Evolutionary conservation across 345 rosid species (phyloP).

Genomic region (Anastatica hierochuntica): DNA sequence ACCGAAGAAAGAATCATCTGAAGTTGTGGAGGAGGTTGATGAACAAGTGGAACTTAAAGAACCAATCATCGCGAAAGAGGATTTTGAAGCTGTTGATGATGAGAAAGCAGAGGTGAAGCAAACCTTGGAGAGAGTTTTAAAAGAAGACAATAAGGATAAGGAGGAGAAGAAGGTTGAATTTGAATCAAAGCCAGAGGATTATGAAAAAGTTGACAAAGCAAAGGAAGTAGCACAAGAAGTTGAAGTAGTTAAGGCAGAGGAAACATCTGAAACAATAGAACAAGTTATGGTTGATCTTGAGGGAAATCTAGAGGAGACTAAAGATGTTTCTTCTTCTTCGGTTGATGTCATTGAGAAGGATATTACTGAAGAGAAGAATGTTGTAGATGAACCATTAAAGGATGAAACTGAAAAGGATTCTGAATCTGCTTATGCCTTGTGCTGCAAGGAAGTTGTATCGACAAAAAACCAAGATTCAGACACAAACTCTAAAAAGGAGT

Average conservation of each 20-base stretch:
- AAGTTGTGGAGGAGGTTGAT: conserved; percentile 8
- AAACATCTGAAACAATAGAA: conserved; percentile 9
- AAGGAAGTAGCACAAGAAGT: conserved; percentile 7
- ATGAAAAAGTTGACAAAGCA: conserved; percentile 8
- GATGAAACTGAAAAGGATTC: conserved; percentile 6
- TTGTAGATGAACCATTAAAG: too few species aligned
- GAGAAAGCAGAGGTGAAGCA: not conserved
- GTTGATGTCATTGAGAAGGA: conserved; percentile 11
- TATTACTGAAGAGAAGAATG: conserved; percentile 16
- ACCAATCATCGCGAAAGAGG: too few species aligned
- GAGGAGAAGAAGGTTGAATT: conserved; percentile 1
- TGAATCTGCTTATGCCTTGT: not conserved
- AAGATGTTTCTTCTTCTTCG: conserved; percentile 1
- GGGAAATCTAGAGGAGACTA: conserved; percentile 4
- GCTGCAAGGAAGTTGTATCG: too few species aligned
- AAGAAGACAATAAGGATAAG: too few species aligned
- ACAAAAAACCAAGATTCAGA: conserved; percentile 16
- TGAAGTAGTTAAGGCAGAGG: conserved; percentile 13
- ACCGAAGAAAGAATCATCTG: conserved; percentile 11
- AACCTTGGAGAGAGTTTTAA: not conserved
- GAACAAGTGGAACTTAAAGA: too few species aligned
- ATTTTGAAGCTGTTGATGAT: too few species aligned
- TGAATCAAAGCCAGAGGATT: conserved; percentile 10
- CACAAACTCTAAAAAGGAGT: conserved; percentile 5
- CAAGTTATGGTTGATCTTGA: conserved; percentile 12